Evolutionary conservation across 1,139 yeast species (phyloP).

Genomic region (Yamadazyma pseudoaaseri): DNA sequence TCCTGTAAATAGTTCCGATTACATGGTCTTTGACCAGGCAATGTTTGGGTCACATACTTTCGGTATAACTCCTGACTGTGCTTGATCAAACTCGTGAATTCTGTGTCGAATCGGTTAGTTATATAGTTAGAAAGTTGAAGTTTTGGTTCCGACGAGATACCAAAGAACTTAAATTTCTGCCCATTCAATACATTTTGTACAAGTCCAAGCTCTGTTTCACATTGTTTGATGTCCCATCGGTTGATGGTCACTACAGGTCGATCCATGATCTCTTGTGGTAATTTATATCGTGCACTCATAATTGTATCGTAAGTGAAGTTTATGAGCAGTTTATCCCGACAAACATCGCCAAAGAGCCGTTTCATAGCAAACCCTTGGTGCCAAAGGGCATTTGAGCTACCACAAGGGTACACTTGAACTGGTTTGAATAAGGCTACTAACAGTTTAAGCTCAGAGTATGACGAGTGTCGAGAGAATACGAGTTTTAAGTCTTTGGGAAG

Average conservation of each 20-base stretch:
- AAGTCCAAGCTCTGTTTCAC: constrained; percentile 27
- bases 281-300: constrained; percentile 22
- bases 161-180: constrained; percentile 3
- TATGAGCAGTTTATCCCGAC: constrained; percentile 15
- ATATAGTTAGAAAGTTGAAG: constrained; percentile 4
- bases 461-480: constrained; percentile 56
- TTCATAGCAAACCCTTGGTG: constrained; percentile 40
- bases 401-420: constrained; percentile 46
- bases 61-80: constrained; percentile 11
- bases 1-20: constrained; percentile 4
- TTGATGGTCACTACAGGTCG: constrained; percentile 26
- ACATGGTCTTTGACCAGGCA: constrained; percentile 8
- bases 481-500: constrained; percentile 41
- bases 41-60: constrained; percentile 5
- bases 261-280: constrained; percentile 15
- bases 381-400: constrained; percentile 36
- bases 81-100: constrained; percentile 10
- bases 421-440: constrained; percentile 42
- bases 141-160: neutral
- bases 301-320: constrained; percentile 31
- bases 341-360: constrained; percentile 44
- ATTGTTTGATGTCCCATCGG: constrained; percentile 36
- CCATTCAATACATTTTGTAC: constrained; percentile 8
- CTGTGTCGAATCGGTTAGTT: constrained; percentile 7
- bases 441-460: constrained; percentile 43